These are phyloP conservation scores for Penicillium frequentans DNA, from an alignment of 2,329 filamentous ascomycete genomes.

Conservation along the genomic window DNA sequence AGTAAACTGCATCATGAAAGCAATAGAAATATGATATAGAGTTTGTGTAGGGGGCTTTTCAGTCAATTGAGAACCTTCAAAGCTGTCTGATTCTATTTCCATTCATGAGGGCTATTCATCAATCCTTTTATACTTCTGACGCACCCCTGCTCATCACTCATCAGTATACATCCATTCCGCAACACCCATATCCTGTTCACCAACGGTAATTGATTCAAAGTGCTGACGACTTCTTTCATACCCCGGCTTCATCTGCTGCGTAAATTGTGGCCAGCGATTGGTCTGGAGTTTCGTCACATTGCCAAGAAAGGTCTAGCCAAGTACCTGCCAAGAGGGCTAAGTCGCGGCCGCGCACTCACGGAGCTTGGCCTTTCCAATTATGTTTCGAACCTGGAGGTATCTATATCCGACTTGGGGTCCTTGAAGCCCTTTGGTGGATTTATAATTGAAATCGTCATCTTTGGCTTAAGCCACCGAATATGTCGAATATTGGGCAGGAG, in stretches of 20 bases:
- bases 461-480: no score
- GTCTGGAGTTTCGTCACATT: not conserved
- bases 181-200: no score
- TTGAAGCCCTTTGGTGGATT: not conserved
- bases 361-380: not conserved
- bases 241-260: not conserved
- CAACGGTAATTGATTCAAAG: no score
- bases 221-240: not conserved
- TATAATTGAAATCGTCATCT: not conserved
- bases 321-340: not conserved
- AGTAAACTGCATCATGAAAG: not conserved
- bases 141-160: no score
- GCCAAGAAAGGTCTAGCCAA: conserved; percentile 1
- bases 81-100: not conserved
- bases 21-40: no score
- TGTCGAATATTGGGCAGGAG: no score
- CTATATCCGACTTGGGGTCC: not conserved
- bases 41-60: no score
- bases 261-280: not conserved
- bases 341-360: not conserved
- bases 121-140: not conserved
- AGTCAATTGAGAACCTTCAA: no score
- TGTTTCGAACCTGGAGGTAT: not conserved
- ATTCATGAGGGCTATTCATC: not conserved
- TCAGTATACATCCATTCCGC: no score